Conservation (phyloP, 108 stramenopile species). For the Phaeodactylum tricornutum region DNA sequence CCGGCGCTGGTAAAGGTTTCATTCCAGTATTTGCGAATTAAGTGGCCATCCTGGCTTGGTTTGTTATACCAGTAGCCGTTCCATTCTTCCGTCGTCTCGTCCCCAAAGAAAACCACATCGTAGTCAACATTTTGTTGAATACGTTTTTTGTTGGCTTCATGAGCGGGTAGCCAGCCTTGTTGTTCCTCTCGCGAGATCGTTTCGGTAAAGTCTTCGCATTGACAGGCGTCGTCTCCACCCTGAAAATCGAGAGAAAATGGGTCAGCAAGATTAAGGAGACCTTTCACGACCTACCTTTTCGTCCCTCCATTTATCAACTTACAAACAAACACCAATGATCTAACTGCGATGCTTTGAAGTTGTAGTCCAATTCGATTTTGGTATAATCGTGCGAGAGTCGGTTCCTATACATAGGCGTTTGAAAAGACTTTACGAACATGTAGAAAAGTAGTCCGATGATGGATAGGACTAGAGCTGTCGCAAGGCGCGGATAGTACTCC, state of each 20-base stretch:
- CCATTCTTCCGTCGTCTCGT: slow-evolving; percentile 48
- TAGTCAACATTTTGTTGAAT: not conserved
- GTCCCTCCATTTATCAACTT: too few relatives aligned
- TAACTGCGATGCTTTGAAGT: slow-evolving; percentile 41
- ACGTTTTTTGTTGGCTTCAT: slow-evolving; percentile 34
- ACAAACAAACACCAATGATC: slow-evolving; percentile 59
- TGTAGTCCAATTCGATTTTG: slow-evolving; percentile 27
- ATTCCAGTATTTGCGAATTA: slow-evolving; percentile 23
- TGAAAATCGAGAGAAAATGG: slow-evolving; percentile 1
- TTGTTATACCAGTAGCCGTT: slow-evolving; percentile 32
- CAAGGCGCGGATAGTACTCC: slow-evolving; percentile 5
- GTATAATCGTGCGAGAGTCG: slow-evolving; percentile 31
- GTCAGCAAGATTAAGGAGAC: too few relatives aligned
- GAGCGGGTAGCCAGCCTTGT: slow-evolving; percentile 29
- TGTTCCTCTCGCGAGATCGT: slow-evolving; percentile 14
- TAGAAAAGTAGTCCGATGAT: not conserved
- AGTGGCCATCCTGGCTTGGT: not conserved
- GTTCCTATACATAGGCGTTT: slow-evolving; percentile 1
- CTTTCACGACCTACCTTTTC: too few relatives aligned
- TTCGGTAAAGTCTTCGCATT: slow-evolving; percentile 47
- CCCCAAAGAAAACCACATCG: slow-evolving; percentile 71
- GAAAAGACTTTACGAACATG: not conserved
- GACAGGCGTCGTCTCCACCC: slow-evolving; percentile 36
- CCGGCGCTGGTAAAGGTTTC: slow-evolving; percentile 35
- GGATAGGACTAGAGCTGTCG: not conserved